A percentile compares a stretch with the other conserved stretches of the same genome.
phyloP scores from a whole-genome alignment of 2,329 filamentous ascomycete genomes.

The Aureobasidium mangrovei region DNA sequence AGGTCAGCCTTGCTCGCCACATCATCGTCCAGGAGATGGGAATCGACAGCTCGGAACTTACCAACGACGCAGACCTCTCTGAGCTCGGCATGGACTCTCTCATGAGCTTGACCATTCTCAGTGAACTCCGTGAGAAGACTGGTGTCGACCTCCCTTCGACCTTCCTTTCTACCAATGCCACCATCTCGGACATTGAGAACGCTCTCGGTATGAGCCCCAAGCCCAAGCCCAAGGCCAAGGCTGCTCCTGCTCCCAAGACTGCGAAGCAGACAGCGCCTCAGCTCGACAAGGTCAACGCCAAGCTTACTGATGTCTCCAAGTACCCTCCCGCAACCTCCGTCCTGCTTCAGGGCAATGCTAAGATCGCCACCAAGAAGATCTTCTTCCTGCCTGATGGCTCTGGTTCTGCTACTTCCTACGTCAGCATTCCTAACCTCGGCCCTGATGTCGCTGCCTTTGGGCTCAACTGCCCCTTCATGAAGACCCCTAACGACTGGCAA shows the following conservation, averaged over 20 bases:
- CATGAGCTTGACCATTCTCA: constrained; percentile 44
- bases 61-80: constrained; percentile 50
- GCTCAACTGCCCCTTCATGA: constrained; percentile 64
- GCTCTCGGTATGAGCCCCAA: constrained; percentile 49
- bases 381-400: constrained; percentile 46
- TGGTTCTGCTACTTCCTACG: constrained; percentile 59
- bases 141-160: constrained; percentile 42
- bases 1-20: constrained; percentile 39
- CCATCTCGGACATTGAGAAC: constrained; percentile 57
- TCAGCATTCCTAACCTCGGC: constrained; percentile 47
- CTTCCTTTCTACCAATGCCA: constrained; percentile 53
- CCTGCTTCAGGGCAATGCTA: constrained; percentile 49
- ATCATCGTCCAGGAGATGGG: constrained; percentile 52
- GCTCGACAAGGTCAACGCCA: constrained; percentile 42
- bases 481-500: constrained; percentile 55
- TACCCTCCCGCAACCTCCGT: constrained; percentile 46
- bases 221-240: constrained; percentile 27
- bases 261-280: constrained; percentile 25
- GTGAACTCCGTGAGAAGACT: constrained; percentile 43
- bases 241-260: constrained; percentile 23
- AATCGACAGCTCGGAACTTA: constrained; percentile 51
- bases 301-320: constrained; percentile 36
- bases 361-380: constrained; percentile 46
- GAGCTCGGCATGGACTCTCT: constrained; percentile 50
- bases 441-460: constrained; percentile 44